phyloP scores from a whole-genome alignment of 805 yeast species.

The Candida nemodendra region DNA sequence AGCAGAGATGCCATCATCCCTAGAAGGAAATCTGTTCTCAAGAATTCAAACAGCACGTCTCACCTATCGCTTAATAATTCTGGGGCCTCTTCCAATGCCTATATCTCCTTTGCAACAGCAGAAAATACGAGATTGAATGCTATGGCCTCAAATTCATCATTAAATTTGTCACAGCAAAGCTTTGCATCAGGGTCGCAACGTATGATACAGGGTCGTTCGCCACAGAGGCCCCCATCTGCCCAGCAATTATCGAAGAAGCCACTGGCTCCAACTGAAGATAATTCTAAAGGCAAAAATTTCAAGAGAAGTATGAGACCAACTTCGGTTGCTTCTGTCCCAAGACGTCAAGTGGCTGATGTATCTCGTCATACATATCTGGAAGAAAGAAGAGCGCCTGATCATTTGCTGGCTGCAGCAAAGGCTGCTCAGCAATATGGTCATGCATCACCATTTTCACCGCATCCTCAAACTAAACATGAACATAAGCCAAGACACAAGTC shows the following conservation, averaged over 20 bases:
- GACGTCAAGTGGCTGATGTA: slow-evolving; percentile 33
- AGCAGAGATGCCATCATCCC: too few relatives aligned
- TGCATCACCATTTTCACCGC: slow-evolving; percentile 5
- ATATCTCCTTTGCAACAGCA: slow-evolving; percentile 69
- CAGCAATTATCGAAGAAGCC: slow-evolving; percentile 6
- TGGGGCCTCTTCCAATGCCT: slow-evolving; percentile 59
- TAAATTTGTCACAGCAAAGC: slow-evolving; percentile 26
- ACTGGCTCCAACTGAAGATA: slow-evolving; percentile 6
- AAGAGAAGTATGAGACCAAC: slow-evolving; percentile 25
- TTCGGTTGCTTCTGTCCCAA: slow-evolving; percentile 3
- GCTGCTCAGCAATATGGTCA: slow-evolving; percentile 23
- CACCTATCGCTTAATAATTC: slow-evolving; percentile 17
- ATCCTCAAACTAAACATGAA: slow-evolving; percentile 4
- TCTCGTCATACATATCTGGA: slow-evolving; percentile 25
- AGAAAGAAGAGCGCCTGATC: slow-evolving; percentile 12
- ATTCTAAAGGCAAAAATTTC: slow-evolving; percentile 32
- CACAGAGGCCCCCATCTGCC: background rate
- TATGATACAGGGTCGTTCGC: slow-evolving; percentile 8
- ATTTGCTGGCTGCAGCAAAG: slow-evolving; percentile 33
- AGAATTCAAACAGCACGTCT: slow-evolving; percentile 28
- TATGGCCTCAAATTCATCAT: slow-evolving; percentile 41
- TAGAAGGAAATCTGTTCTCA: slow-evolving; percentile 50
- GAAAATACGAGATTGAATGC: slow-evolving; percentile 78
- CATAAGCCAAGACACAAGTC: slow-evolving; percentile 16
- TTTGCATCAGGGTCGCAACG: slow-evolving; percentile 11